A percentile compares a stretch with the other conserved stretches of the same genome.
Evolutionary conservation across 1,284 basidiomycete genomes (phyloP).

Genomic region (Mrakiaceae sp.): DNA sequence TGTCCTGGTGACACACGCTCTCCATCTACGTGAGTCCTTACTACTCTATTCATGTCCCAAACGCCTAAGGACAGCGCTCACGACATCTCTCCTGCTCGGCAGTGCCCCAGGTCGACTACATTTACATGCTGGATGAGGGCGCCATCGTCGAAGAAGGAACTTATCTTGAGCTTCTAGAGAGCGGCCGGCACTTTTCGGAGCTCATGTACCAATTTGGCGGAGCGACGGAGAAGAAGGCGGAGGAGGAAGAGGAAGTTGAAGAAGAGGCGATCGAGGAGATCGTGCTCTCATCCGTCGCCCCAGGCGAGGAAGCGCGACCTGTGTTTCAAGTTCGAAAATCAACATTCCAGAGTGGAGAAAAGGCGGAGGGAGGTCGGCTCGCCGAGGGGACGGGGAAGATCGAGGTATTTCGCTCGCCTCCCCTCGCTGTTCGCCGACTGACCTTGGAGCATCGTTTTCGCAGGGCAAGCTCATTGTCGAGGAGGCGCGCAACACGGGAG

Average conservation of each 20-base stretch:
- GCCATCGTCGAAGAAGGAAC: slow-evolving; percentile 54
- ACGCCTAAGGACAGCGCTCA: too few species aligned
- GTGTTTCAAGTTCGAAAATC: too few species aligned
- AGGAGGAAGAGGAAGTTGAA: slow-evolving; percentile 38
- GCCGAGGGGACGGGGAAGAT: background rate
- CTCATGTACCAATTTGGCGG: slow-evolving; percentile 57
- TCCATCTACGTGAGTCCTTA: slow-evolving; percentile 44
- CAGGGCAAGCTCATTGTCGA: slow-evolving; percentile 46
- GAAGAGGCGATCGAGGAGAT: slow-evolving; percentile 29
- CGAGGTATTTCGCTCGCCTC: background rate
- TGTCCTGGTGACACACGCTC: slow-evolving; percentile 51
- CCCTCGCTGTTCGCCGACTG: background rate
- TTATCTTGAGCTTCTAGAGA: slow-evolving; percentile 45
- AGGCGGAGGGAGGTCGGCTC: background rate
- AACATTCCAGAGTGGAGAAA: slow-evolving; percentile 38
- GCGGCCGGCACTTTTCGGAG: slow-evolving; percentile 46
- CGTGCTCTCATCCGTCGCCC: slow-evolving; percentile 30
- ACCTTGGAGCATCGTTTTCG: too few species aligned
- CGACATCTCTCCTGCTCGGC: too few species aligned
- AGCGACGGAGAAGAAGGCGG: slow-evolving; percentile 32
- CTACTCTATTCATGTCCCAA: slow-evolving; percentile 23
- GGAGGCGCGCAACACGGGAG: slow-evolving; percentile 33
- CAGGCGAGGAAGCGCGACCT: slow-evolving; percentile 36
- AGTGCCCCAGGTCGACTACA: slow-evolving; percentile 48
- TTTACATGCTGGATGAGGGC: slow-evolving; percentile 50